These are phyloP conservation scores for Chaetothyriales sp. DNA, from an alignment of 2,329 filamentous ascomycete species.

Conservation along the genomic window DNA sequence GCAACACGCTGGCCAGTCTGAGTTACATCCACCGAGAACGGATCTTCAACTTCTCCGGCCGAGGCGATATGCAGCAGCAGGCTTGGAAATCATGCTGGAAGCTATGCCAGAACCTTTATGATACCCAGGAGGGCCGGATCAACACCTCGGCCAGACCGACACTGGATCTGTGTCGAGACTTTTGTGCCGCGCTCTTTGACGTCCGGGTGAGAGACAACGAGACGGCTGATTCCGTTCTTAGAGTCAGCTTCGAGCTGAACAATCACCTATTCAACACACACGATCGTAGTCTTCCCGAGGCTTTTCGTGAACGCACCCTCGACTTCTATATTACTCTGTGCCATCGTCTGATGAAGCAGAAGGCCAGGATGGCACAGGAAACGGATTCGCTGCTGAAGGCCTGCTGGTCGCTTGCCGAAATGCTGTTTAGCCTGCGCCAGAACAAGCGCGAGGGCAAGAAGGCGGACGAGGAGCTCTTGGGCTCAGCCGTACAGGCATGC, in stretches of 20 bases:
- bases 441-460: constrained; percentile 57
- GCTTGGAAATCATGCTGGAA: constrained; percentile 94
- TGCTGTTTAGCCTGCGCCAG: constrained; percentile 80
- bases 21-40: constrained; percentile 71
- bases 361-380: constrained; percentile 60
- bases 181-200: constrained; percentile 84
- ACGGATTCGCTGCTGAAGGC: constrained; percentile 71
- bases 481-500: constrained; percentile 79
- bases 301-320: constrained; percentile 74
- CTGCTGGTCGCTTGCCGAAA: constrained; percentile 82
- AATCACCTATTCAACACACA: constrained; percentile 92
- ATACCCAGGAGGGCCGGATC: constrained; percentile 46
- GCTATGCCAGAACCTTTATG: constrained; percentile 76
- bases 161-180: constrained; percentile 75
- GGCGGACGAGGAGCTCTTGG: constrained; percentile 68
- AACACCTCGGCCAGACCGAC: constrained; percentile 54
- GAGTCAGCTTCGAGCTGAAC: constrained; percentile 88
- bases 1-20: constrained; percentile 73
- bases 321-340: constrained; percentile 92
- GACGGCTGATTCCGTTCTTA: constrained; percentile 65
- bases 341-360: constrained; percentile 91
- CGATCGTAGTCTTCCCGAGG: constrained; percentile 66
- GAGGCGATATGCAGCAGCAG: constrained; percentile 65
- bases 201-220: constrained; percentile 65
- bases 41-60: constrained; percentile 60